Evolutionary conservation across 2,329 filamentous ascomycete species (phyloP).

Genomic region (Botryotinia globosa): DNA sequence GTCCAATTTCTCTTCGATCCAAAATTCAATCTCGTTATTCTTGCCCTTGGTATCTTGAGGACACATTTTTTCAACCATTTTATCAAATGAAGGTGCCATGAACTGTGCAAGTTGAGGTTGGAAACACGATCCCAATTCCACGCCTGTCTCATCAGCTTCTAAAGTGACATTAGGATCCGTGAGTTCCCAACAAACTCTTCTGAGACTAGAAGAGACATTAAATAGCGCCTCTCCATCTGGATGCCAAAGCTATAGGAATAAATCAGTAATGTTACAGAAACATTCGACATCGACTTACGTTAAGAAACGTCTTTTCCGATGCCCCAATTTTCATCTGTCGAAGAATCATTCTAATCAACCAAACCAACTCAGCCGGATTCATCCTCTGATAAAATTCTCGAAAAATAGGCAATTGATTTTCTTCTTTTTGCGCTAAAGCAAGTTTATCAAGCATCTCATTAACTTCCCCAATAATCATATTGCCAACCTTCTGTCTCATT

Average conservation of each 20-base stretch:
- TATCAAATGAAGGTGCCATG: slow-evolving; percentile 77
- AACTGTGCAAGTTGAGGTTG: slow-evolving; percentile 94
- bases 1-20: slow-evolving; percentile 97
- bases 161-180: slow-evolving; percentile 70
- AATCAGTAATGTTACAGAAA: neutral
- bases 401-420: slow-evolving; percentile 79
- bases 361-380: slow-evolving; percentile 91
- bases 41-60: slow-evolving; percentile 44
- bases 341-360: slow-evolving; percentile 90
- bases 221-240: slow-evolving; percentile 75
- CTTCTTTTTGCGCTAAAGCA: slow-evolving; percentile 71
- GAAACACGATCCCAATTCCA: slow-evolving; percentile 89
- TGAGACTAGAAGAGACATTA: slow-evolving; percentile 85
- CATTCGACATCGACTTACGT: slow-evolving; percentile 39
- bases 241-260: slow-evolving; percentile 67
- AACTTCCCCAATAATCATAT: slow-evolving; percentile 85
- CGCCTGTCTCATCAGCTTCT: slow-evolving; percentile 69
- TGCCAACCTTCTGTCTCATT: slow-evolving; percentile 68
- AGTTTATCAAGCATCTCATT: slow-evolving; percentile 81
- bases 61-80: slow-evolving; percentile 68
- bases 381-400: slow-evolving; percentile 82
- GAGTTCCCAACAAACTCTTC: slow-evolving; percentile 92
- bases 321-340: slow-evolving; percentile 73
- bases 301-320: slow-evolving; percentile 83
- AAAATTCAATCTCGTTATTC: slow-evolving; percentile 74